A percentile compares a stretch with the other conserved stretches of the same genome.
Evolutionary conservation across 1,284 basidiomycete genomes (phyloP).

Genomic region (Earliella scabrosa): DNA sequence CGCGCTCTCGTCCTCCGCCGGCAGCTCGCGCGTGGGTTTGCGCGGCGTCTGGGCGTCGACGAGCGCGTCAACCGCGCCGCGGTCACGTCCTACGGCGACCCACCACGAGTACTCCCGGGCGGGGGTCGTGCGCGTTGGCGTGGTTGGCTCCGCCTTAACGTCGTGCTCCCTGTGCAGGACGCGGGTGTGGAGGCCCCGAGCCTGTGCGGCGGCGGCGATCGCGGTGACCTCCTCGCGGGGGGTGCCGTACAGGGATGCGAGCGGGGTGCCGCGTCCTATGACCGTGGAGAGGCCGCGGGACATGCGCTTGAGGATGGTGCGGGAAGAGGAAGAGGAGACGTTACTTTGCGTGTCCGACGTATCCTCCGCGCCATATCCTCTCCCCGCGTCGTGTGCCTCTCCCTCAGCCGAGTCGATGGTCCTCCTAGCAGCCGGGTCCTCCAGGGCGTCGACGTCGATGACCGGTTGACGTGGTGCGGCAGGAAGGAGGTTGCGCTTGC

Average conservation of each 20-base stretch:
- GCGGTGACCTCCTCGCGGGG: constrained; percentile 27
- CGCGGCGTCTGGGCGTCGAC: constrained; percentile 14
- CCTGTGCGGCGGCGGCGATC: constrained; percentile 29
- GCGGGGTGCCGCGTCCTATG: constrained; percentile 26
- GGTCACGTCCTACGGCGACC: constrained; percentile 28
- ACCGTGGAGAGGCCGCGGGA: constrained; percentile 77
- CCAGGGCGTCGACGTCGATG: constrained; percentile 10
- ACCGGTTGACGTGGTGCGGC: not conserved
- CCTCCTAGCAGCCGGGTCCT: not conserved
- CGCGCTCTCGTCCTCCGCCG: not conserved
- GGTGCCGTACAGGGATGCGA: constrained; percentile 32
- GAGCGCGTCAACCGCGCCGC: constrained; percentile 21
- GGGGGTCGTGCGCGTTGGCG: constrained; percentile 11
- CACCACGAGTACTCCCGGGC: constrained; percentile 25
- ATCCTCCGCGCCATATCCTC: not conserved
- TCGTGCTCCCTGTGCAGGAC: constrained; percentile 18
- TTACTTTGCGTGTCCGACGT: constrained; percentile 5
- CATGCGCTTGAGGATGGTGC: constrained; percentile 43
- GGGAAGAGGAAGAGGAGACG: constrained; percentile 9
- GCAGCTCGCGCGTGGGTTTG: constrained; percentile 1
- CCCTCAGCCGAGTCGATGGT: not conserved
- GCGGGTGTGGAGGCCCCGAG: constrained; percentile 28
- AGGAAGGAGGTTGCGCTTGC: not conserved
- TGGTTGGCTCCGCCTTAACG: constrained; percentile 25
- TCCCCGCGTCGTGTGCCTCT: not conserved